Conservation (phyloP, 768 basidiomycete species). For the Porpolomopsis calyptriformis region DNA sequence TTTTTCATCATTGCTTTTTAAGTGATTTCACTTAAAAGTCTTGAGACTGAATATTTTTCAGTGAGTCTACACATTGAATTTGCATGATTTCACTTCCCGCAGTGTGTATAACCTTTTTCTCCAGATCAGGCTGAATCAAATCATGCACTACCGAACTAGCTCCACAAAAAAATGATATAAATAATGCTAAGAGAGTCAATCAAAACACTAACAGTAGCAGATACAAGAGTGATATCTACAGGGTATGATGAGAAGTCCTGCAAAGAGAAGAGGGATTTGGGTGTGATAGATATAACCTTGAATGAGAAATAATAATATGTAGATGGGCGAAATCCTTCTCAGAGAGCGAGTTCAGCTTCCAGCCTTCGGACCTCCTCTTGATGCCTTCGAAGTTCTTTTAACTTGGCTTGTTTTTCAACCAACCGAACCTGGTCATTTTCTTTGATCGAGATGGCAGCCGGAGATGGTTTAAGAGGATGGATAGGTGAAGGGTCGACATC, state of each 20-base stretch:
- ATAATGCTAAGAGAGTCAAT: too few relatives aligned
- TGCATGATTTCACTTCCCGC: too few relatives aligned
- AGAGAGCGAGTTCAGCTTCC: slow-evolving; percentile 21
- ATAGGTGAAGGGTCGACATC: background rate
- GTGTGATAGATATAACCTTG: background rate
- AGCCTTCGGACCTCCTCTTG: slow-evolving; percentile 25
- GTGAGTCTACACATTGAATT: too few relatives aligned
- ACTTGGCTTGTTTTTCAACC: slow-evolving; percentile 18
- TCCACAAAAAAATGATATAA: too few relatives aligned
- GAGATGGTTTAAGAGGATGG: background rate
- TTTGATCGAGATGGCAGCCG: background rate
- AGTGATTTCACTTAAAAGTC: too few relatives aligned
- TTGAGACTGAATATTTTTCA: too few relatives aligned
- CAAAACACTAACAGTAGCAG: too few relatives aligned
- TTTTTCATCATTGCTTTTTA: too few relatives aligned
- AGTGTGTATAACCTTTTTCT: too few relatives aligned
- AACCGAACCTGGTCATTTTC: too few relatives aligned
- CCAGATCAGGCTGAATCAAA: too few relatives aligned
- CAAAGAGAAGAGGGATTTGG: background rate
- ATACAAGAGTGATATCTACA: background rate
- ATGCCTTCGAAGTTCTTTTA: slow-evolving; percentile 22
- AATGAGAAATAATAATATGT: background rate
- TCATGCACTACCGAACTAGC: too few relatives aligned
- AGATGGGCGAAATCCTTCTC: slow-evolving; percentile 1
- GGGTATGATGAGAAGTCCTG: background rate